These are phyloP conservation scores for Pholiota microspora DNA, from an alignment of 768 basidiomycete genomes.

Conservation along the genomic window DNA sequence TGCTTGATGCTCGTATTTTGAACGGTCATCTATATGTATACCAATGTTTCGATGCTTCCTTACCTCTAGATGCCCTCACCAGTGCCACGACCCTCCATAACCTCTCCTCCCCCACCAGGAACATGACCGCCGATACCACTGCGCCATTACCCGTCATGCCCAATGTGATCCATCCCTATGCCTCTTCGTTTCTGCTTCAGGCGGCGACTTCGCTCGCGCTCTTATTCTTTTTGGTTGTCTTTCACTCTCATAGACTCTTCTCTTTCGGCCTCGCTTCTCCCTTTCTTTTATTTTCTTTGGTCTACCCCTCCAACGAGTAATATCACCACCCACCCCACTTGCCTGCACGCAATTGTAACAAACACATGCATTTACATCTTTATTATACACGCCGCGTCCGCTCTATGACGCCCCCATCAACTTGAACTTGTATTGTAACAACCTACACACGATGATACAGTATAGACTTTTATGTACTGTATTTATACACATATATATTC, in stretches of 20 bases:
- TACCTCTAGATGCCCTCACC: not conserved
- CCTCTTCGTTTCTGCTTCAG: no score
- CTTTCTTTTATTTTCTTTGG: not conserved
- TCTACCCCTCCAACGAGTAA: not conserved
- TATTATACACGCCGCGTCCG: not conserved
- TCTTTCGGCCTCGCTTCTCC: not conserved
- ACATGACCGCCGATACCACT: no score
- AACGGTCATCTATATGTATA: not conserved
- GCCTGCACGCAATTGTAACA: not conserved
- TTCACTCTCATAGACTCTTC: not conserved
- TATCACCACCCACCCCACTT: not conserved
- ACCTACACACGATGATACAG: not conserved
- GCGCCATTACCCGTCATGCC: no score
- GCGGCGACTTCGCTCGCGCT: not conserved
- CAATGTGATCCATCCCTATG: no score
- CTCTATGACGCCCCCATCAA: not conserved
- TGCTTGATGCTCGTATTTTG: not conserved
- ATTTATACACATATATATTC: not conserved
- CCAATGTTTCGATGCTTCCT: not conserved
- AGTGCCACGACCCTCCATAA: not conserved
- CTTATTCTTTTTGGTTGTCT: not conserved
- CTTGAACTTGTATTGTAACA: not conserved
- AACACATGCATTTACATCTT: not conserved
- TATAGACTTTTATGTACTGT: not conserved
- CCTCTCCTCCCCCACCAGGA: no score